phyloP scores from a whole-genome alignment of 208 protist genomes.

The Jaenimonas drosophilae region DNA sequence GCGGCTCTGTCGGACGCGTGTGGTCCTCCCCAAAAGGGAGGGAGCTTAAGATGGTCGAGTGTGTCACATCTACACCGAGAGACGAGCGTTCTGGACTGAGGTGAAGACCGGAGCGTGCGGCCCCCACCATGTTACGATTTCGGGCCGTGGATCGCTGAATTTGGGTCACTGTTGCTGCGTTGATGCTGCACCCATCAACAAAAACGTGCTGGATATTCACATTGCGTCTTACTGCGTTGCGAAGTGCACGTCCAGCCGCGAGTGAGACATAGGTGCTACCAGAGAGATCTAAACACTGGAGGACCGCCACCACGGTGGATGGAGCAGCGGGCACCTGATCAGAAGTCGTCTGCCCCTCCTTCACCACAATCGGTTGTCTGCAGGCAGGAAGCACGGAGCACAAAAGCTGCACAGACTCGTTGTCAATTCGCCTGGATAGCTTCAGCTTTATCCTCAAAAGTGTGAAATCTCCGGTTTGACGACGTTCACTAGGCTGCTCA shows the following conservation, averaged over 20 bases:
- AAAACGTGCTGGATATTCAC: constrained; percentile 21
- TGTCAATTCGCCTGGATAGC: not conserved
- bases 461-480: too few relatives aligned
- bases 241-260: constrained; percentile 19
- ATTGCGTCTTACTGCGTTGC: constrained; percentile 19
- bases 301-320: too few relatives aligned
- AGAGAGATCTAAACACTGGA: too few relatives aligned
- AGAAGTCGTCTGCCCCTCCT: not conserved
- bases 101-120: too few relatives aligned
- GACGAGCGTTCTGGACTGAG: too few relatives aligned
- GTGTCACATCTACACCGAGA: too few relatives aligned
- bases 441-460: not conserved
- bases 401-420: not conserved
- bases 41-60: too few relatives aligned
- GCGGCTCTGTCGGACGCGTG: too few relatives aligned
- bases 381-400: not conserved
- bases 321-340: too few relatives aligned
- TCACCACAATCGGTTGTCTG: not conserved
- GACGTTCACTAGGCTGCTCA: too few relatives aligned
- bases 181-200: constrained; percentile 26
- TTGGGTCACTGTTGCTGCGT: constrained; percentile 18
- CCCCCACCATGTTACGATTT: constrained; percentile 7
- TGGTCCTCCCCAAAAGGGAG: too few relatives aligned
- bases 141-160: constrained; percentile 9
- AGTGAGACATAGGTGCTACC: constrained; percentile 18